Evolutionary conservation across 2,329 filamentous ascomycete genomes (phyloP).

Genomic region (Chaetothyriales sp.): DNA sequence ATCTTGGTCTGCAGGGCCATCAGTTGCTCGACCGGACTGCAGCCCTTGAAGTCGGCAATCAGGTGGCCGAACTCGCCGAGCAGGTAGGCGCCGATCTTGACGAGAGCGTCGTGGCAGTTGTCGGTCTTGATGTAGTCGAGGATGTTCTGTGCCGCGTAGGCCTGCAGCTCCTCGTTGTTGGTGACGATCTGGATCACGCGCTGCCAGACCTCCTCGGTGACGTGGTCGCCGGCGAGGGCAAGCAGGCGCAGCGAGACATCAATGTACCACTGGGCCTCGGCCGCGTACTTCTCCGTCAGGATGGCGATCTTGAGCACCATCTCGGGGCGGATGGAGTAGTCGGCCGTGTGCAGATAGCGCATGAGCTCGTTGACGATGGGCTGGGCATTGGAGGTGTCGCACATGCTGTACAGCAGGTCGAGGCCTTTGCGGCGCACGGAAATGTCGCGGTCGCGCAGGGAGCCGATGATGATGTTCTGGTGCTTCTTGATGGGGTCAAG

Average conservation of each 20-base stretch:
- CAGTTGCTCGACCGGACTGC: constrained; percentile 95
- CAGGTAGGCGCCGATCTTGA: constrained; percentile 95
- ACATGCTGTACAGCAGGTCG: constrained; percentile 98
- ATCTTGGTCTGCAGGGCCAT: constrained; percentile 84
- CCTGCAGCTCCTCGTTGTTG: constrained; percentile 95
- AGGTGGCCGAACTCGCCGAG: constrained; percentile 94
- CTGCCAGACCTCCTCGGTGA: constrained; percentile 98
- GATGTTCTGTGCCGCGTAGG: constrained; percentile 89
- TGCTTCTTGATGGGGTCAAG: constrained; percentile 96
- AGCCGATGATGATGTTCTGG: constrained; percentile 88
- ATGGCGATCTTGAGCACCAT: constrained; percentile 99
- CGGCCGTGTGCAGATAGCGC: constrained; percentile 87
- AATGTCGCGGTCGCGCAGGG: constrained; percentile 88
- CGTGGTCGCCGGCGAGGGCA: constrained; percentile 92
- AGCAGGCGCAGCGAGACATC: constrained; percentile 91
- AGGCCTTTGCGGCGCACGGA: constrained; percentile 91
- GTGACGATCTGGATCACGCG: constrained; percentile 97
- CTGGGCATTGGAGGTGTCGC: constrained; percentile 84
- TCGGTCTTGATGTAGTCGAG: constrained; percentile 84
- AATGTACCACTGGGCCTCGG: constrained; percentile 98
- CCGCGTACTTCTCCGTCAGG: constrained; percentile 94
- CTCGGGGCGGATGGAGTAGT: constrained; percentile 95
- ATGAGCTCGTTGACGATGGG: constrained; percentile 87
- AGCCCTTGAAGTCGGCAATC: constrained; percentile 80
- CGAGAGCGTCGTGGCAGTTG: constrained; percentile 88